phyloP scores from a whole-genome alignment of 345 rosid species.

The Sapria himalayana region DNA sequence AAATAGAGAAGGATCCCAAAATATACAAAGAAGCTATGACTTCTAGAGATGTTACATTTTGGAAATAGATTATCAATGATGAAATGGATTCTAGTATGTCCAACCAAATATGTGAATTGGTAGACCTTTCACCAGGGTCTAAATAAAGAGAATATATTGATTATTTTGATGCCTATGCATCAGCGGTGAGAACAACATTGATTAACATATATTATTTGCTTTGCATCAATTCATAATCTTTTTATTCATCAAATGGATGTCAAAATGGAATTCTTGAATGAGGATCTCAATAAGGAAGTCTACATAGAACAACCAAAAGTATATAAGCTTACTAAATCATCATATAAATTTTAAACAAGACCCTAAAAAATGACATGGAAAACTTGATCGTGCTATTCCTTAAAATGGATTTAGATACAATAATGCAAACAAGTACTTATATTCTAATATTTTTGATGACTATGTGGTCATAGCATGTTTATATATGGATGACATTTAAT shows the following conservation, averaged over 20 bases:
- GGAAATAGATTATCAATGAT: conserved; percentile 2
- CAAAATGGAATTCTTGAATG: background rate
- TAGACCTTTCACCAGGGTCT: background rate
- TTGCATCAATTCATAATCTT: conserved; percentile 1
- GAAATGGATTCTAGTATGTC: conserved; percentile 3
- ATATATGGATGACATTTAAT: too few species aligned
- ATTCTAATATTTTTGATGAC: too few species aligned
- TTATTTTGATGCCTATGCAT: conserved; percentile 4
- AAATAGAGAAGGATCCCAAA: conserved; percentile 1
- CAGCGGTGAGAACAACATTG: background rate
- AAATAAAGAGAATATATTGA: conserved; percentile 2
- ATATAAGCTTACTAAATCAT: background rate
- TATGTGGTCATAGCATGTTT: too few species aligned
- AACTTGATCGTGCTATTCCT: too few species aligned
- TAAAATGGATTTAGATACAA: too few species aligned
- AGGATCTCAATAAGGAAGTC: too few species aligned
- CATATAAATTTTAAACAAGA: background rate
- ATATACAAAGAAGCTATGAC: background rate
- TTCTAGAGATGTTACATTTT: conserved; percentile 2
- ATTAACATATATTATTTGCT: background rate
- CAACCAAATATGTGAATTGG: conserved; percentile 1
- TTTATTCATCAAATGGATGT: conserved; percentile 6
- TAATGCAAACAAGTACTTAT: too few species aligned
- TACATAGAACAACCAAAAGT: conserved; percentile 2
- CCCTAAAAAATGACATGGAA: conserved; percentile 4